phyloP scores from a whole-genome alignment of 2,329 filamentous ascomycete genomes.

The Phaeoacremonium minimum region DNA sequence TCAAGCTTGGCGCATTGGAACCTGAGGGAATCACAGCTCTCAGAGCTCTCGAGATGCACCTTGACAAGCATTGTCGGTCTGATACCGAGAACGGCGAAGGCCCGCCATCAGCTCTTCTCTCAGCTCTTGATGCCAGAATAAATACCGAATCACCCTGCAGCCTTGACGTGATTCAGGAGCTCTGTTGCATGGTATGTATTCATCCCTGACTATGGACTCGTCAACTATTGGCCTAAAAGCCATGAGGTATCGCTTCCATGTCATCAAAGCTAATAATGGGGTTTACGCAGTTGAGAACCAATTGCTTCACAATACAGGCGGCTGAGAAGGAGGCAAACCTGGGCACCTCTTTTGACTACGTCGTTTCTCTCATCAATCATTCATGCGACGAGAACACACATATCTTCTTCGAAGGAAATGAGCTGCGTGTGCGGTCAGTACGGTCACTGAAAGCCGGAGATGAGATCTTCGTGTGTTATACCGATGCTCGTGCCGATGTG shows the following conservation, averaged over 20 bases:
- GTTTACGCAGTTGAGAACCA: conserved; percentile 16
- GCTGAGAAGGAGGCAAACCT: conserved; percentile 12
- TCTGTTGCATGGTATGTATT: conserved; percentile 15
- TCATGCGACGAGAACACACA: conserved; percentile 28
- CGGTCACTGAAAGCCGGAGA: conserved; percentile 22
- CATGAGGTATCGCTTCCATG: too few relatives aligned
- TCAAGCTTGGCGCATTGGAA: conserved; percentile 13
- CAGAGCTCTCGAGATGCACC: conserved; percentile 17
- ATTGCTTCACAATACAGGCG: conserved; percentile 16
- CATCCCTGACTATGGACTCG: too few relatives aligned
- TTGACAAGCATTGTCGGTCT: conserved; percentile 11
- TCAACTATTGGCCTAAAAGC: neutral
- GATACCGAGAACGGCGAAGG: conserved; percentile 8
- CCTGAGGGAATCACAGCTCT: conserved; percentile 10
- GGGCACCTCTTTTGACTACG: conserved; percentile 23
- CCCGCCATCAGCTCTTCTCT: too few relatives aligned
- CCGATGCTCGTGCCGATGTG: conserved; percentile 17
- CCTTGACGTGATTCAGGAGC: conserved; percentile 9
- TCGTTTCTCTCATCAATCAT: conserved; percentile 27
- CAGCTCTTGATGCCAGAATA: conserved; percentile 8
- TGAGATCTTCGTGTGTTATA: conserved; percentile 28
- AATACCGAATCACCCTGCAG: conserved; percentile 8
- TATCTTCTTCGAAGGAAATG: conserved; percentile 22
- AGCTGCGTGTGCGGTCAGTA: conserved; percentile 23
- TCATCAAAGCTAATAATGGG: neutral